Conservation (phyloP, 1,284 basidiomycete species). For the Ceratobasidium sp. region DNA sequence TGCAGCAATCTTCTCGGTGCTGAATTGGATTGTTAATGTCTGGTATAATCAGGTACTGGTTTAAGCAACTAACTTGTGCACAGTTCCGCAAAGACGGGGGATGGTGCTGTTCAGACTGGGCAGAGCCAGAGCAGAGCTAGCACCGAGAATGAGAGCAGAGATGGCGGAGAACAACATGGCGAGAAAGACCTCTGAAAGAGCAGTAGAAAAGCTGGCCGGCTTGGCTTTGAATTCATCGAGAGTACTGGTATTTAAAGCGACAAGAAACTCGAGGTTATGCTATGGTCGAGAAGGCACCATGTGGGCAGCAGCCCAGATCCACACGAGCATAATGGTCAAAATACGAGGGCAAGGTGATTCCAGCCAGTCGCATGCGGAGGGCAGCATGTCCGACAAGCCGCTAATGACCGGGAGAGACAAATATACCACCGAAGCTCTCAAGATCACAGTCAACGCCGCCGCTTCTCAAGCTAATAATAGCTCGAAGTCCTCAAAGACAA, state of each 20-base stretch:
- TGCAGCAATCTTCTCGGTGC: slow-evolving; percentile 3
- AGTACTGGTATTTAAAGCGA: slow-evolving; percentile 24
- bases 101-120: slow-evolving; percentile 30
- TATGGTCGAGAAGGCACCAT: neutral
- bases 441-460: neutral
- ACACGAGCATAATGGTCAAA: slow-evolving; percentile 12
- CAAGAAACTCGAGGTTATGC: neutral
- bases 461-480: slow-evolving; percentile 25
- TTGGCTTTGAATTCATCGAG: neutral
- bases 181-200: slow-evolving; percentile 16
- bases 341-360: slow-evolving; percentile 1
- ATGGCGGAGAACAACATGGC: slow-evolving; percentile 41
- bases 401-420: slow-evolving; percentile 6
- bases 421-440: neutral
- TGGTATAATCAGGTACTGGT: no score
- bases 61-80: neutral
- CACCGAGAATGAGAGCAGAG: slow-evolving; percentile 40
- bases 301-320: slow-evolving; percentile 2
- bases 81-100: slow-evolving; percentile 27
- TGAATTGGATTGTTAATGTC: no score
- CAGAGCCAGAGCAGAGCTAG: slow-evolving; percentile 42
- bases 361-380: neutral
- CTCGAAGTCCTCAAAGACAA: neutral
- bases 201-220: neutral
- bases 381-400: neutral